Conservation (phyloP, 768 basidiomycete species). For the Hypholoma sublateritium region DNA sequence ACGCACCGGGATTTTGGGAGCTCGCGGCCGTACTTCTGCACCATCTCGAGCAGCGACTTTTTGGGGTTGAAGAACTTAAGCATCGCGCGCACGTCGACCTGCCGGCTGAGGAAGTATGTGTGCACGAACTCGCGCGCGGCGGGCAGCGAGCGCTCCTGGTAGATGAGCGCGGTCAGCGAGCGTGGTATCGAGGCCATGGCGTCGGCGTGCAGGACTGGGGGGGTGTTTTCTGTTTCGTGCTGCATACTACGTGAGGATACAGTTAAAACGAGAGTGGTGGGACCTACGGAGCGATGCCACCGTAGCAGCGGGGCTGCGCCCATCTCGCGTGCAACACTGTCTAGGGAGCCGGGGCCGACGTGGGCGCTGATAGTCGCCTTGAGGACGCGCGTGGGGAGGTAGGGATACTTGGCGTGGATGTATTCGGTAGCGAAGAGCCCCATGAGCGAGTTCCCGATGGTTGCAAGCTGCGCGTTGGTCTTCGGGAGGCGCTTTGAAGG, state of each 20-base stretch:
- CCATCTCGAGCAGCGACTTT: constrained; percentile 74
- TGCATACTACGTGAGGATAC: constrained; percentile 20
- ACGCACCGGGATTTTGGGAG: constrained; percentile 59
- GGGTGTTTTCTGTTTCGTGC: constrained; percentile 47
- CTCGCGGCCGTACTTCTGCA: constrained; percentile 67
- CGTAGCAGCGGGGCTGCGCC: constrained; percentile 76
- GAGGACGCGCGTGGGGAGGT: constrained; percentile 87
- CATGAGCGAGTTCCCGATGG: constrained; percentile 84
- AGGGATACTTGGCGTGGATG: constrained; percentile 77
- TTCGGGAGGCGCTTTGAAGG: constrained; percentile 52
- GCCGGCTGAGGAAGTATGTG: constrained; percentile 83
- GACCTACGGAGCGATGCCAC: constrained; percentile 76
- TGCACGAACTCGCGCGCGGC: constrained; percentile 90
- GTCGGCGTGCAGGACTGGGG: constrained; percentile 72
- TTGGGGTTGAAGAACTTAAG: constrained; percentile 38
- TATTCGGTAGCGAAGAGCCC: constrained; percentile 90
- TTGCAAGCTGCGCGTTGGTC: constrained; percentile 75
- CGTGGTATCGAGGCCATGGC: constrained; percentile 88
- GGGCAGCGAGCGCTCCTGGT: constrained; percentile 81
- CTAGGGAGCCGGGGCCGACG: constrained; percentile 83
- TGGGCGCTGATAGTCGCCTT: constrained; percentile 92
- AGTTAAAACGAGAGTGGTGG: neutral
- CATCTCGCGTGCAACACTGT: constrained; percentile 83
- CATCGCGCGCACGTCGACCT: constrained; percentile 64
- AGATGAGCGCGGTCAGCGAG: constrained; percentile 84